Conservation (phyloP, 768 basidiomycete species). For the Wakefieldia striispora region DNA sequence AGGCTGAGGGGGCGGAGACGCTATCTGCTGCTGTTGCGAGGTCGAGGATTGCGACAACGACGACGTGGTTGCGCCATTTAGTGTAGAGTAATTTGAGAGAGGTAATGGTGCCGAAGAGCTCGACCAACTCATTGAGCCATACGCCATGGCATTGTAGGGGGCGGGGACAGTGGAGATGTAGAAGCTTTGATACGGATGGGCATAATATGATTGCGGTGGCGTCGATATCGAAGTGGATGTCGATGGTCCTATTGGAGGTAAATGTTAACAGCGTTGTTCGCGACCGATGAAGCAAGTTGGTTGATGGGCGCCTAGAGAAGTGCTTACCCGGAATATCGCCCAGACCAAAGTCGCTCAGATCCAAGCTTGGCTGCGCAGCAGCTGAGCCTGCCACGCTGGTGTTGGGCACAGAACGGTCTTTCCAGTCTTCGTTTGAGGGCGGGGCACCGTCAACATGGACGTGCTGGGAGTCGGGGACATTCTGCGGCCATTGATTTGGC, state of each 20-base stretch:
- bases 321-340: constrained; percentile 45
- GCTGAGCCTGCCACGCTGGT: constrained; percentile 24
- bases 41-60: constrained; percentile 32
- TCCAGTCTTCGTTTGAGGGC: constrained; percentile 38
- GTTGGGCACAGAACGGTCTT: constrained; percentile 33
- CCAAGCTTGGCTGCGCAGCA: constrained; percentile 35
- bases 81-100: constrained; percentile 70
- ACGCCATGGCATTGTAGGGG: constrained; percentile 53
- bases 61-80: constrained; percentile 70
- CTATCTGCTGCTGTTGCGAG: constrained; percentile 32
- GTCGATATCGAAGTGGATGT: constrained; percentile 40
- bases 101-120: constrained; percentile 45
- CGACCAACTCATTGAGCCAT: constrained; percentile 51
- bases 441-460: constrained; percentile 31
- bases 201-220: constrained; percentile 41
- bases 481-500: constrained; percentile 41
- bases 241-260: constrained; percentile 32
- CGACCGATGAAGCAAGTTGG: neutral
- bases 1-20: constrained; percentile 27
- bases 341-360: constrained; percentile 43
- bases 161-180: constrained; percentile 40
- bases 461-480: constrained; percentile 34
- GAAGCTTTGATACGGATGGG: constrained; percentile 40
- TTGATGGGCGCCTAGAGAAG: constrained; percentile 29
- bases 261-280: constrained; percentile 10